These are phyloP conservation scores for Boechera divaricarpa DNA, from an alignment of 345 rosid species.

Conservation along the genomic window DNA sequence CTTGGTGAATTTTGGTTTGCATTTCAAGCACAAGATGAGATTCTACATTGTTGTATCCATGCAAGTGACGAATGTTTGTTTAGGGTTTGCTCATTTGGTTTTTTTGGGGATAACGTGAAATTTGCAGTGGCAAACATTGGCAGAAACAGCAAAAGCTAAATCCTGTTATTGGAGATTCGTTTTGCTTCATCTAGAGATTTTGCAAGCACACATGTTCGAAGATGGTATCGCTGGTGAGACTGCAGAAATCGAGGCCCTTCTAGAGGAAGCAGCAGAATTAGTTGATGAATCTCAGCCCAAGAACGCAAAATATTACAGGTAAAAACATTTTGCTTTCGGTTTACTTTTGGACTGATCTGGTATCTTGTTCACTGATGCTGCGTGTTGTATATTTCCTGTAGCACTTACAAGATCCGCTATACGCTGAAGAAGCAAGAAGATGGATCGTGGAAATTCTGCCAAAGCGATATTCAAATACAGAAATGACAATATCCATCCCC, in stretches of 20 bases:
- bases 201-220: conserved; percentile 67
- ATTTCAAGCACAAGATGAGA: neutral
- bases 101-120: conserved; percentile 18
- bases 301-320: conserved; percentile 91
- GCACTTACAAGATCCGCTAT: conserved; percentile 76
- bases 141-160: conserved; percentile 69
- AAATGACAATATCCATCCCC: conserved; percentile 45
- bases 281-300: conserved; percentile 77
- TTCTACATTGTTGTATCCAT: conserved; percentile 11
- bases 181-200: conserved; percentile 70
- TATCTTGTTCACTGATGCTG: neutral
- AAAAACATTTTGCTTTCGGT: conserved; percentile 10
- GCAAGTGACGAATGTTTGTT: neutral
- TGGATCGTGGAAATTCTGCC: conserved; percentile 87
- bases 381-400: conserved; percentile 37
- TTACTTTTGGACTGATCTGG: neutral
- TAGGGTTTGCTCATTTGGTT: conserved; percentile 27
- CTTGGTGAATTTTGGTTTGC: neutral
- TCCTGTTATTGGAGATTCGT: conserved; percentile 95
- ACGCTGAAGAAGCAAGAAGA: conserved; percentile 78
- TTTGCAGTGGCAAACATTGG: conserved; percentile 87
- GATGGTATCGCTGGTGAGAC: conserved; percentile 59
- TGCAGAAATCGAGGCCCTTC: conserved; percentile 82
- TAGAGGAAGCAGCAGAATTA: conserved; percentile 98
- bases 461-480: conserved; percentile 63